Evolutionary conservation across 2,329 filamentous ascomycete genomes (phyloP), one percentile per base, ranked within the genome.

Genomic region (Fusarium sp.): DNA sequence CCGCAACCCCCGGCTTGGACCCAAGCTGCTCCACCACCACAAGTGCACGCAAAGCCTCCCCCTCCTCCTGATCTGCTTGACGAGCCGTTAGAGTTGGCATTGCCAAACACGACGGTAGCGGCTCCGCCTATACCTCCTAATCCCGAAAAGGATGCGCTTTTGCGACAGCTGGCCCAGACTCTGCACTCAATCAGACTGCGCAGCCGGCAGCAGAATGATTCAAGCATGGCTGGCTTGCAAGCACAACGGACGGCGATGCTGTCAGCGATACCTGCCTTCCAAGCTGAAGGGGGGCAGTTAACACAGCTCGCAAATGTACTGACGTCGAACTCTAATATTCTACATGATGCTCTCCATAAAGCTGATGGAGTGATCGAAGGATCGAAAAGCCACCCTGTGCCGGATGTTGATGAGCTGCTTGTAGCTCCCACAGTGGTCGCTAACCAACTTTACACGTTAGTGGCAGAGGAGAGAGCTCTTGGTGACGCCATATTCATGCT

Each of bases 341-440:
- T 98, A 7, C 89, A 89, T 63, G 88, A 89, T 36, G 88, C 90
- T 4, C 86, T 98, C 47, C 82, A 84, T 27, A 88, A 90, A 59
- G 94, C 94, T 4, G 93, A 97, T 72, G 79, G 79, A 6, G 87
- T 93, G 10, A 91, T 97, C 62, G 84, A 86, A 37, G 84, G 87
- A 47, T 91, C 91, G n/a, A 83, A 86, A 53, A 81, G 81, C 14
- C 87, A 91, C 44, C 82, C 83, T 36, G 83, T 88, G 1, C 93
- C 93, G 0, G 86, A 88, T 43, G 89, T 98, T 44, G 95, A 99
- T 73, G 93, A 96, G 57, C 83, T 98, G 31, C 81, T 99, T 3
- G 92, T 97, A n/a, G 92, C 93, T 4, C 93, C 94, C 1, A 97
- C 92, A 0, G 89, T 97, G 2, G 95, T 97, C 5, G 92, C 91